Base-by-base conservation (phyloP, 208 protist species). In the Leishmania major region DNA sequence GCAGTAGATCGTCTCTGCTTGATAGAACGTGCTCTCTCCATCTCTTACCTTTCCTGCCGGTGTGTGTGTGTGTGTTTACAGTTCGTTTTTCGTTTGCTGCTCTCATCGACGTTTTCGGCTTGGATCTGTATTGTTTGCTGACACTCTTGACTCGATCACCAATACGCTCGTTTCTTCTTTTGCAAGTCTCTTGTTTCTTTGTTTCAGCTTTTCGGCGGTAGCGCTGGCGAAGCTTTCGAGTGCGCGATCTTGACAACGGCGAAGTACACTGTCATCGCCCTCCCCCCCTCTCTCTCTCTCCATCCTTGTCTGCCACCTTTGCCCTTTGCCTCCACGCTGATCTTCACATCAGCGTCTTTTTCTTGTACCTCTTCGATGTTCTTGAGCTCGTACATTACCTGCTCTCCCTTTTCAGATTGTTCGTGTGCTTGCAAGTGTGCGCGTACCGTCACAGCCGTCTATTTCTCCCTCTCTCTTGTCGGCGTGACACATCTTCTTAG, bases 341-440 rank as follows among this genome's bases (percentile, higher is more conserved):
- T 74, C 11, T 49, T 69, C 45, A 37, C 64, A 45, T 55, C 17
- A 7, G 60, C 57, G 47, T 51, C 53, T 67, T 31, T 55, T 75
- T 69, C 67, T 66, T 76, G 72, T 69, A 66, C 22, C 62, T 69
- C 62, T 69, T 43, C 31, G 28, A 35, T 69, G n/a, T 51, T 31
- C n/a, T n/a, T 73, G 62, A 69, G 31, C 31, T 40, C 31, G 62
- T 31, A 69, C 62, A 17, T 31, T 15, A 40, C 31, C 62, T 10
- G 62, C 62, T 69, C 17, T 31, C 31, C 31, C 59, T 60, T 77
- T 69, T 72, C 47, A 7, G 31, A 11, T 75, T 84, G 55, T 31
- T 74, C 53, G 6, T 55, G 25, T 47, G 70, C n/a, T 15, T 35
- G 53, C 53, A 8, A 4, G 66, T 75, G 37, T 77, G 66, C 55